Percentiles rank a stretch among this genome's conserved stretches.
phyloP scores from a whole-genome alignment of 1,284 basidiomycete species.

The Rhodotorula sp. region DNA sequence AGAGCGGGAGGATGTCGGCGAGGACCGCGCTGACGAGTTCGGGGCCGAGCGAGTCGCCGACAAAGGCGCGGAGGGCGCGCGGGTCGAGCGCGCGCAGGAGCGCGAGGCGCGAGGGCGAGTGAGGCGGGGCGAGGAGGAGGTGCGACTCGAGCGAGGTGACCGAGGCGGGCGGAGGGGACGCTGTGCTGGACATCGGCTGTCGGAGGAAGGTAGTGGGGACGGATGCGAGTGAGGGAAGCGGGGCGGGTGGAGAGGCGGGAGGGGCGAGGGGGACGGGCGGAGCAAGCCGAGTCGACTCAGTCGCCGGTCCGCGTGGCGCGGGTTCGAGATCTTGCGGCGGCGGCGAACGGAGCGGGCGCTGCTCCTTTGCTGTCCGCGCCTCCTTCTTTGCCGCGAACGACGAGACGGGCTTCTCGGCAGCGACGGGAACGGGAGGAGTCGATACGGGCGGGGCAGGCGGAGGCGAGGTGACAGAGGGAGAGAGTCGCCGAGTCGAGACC shows the following conservation, averaged over 20 bases:
- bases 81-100: slow-evolving; percentile 61
- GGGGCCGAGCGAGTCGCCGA: slow-evolving; percentile 65
- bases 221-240: not conserved
- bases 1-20: slow-evolving; percentile 53
- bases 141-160: slow-evolving; percentile 31
- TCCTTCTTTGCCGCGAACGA: slow-evolving; percentile 27
- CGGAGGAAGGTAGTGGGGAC: not conserved
- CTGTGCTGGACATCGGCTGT: not conserved
- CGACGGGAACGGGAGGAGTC: not conserved
- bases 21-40: slow-evolving; percentile 62
- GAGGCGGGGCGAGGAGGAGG: slow-evolving; percentile 22
- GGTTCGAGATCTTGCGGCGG: not conserved
- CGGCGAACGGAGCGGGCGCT: not conserved
- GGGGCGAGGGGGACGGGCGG: not conserved
- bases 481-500: slow-evolving; percentile 30
- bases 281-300: too few relatives aligned
- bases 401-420: not conserved
- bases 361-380: not conserved
- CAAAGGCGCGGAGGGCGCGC: slow-evolving; percentile 55
- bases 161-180: not conserved
- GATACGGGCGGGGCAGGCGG: fast-evolving
- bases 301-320: not conserved
- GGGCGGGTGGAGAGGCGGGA: not conserved
- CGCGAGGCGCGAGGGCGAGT: slow-evolving; percentile 6
- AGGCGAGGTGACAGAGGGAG: not conserved